Percentiles rank a stretch among this genome's conserved stretches.
These are phyloP conservation scores for Zasmidium cellare DNA, from an alignment of 2,329 filamentous ascomycete genomes.

Conservation along the genomic window DNA sequence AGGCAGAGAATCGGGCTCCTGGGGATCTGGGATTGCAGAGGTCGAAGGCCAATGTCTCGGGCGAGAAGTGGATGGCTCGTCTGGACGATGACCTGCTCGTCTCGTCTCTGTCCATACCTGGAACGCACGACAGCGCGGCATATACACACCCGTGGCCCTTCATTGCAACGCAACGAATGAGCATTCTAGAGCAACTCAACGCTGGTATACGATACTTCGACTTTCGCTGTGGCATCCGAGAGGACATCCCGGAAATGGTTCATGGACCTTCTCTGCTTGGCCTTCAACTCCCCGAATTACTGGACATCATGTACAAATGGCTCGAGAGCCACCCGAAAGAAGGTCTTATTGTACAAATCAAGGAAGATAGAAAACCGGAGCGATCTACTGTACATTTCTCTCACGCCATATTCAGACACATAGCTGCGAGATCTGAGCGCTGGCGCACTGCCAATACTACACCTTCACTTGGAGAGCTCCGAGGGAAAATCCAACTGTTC, in stretches of 20 bases:
- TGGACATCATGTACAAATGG: conserved; percentile 32
- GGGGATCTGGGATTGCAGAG: too few species aligned
- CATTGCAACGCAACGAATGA: conserved; percentile 34
- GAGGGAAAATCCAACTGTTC: conserved; percentile 39
- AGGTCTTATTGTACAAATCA: conserved; percentile 37
- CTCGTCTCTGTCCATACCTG: conserved; percentile 35
- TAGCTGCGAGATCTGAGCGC: conserved; percentile 25
- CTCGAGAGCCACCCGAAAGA: conserved; percentile 32
- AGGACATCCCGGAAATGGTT: conserved; percentile 37
- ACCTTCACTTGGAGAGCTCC: conserved; percentile 33
- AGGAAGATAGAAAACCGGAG: conserved; percentile 35
- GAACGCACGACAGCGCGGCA: conserved; percentile 39
- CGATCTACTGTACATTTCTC: conserved; percentile 39
- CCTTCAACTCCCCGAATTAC: conserved; percentile 29
- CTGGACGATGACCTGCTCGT: conserved; percentile 27
- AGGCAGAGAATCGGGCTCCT: neutral
- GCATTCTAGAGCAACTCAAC: conserved; percentile 31
- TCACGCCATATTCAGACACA: conserved; percentile 34
- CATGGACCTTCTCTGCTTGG: conserved; percentile 34
- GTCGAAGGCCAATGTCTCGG: neutral
- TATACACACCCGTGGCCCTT: conserved; percentile 37
- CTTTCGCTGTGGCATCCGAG: conserved; percentile 35
- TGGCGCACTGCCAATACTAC: conserved; percentile 38
- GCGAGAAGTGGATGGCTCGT: conserved; percentile 17
- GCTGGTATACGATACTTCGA: conserved; percentile 40